These are phyloP conservation scores for Xylariaceae sp. DNA, from an alignment of 2,329 filamentous ascomycete species.

Conservation along the genomic window DNA sequence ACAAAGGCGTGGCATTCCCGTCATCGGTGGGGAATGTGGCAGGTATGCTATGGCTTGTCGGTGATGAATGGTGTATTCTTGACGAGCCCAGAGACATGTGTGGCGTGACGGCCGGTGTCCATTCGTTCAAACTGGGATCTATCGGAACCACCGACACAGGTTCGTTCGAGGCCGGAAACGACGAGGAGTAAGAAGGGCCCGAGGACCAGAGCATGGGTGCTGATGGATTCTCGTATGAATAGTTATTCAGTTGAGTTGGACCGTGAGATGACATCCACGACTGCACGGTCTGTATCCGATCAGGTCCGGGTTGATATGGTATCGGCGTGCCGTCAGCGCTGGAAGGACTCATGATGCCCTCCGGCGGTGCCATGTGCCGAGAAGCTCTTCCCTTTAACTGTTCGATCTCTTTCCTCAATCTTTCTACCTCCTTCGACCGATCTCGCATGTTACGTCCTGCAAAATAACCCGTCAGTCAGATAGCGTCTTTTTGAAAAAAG, in stretches of 20 bases:
- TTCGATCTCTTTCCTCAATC: conserved; percentile 31
- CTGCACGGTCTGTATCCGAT: conserved; percentile 22
- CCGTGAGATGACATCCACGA: conserved; percentile 25
- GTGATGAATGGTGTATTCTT: conserved; percentile 17
- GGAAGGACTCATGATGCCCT: conserved; percentile 25
- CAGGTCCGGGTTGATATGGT: conserved; percentile 14
- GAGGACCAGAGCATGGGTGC: conserved; percentile 25
- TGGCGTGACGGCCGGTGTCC: conserved; percentile 26
- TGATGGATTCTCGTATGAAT: conserved; percentile 25
- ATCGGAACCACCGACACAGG: conserved; percentile 24
- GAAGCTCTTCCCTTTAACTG: conserved; percentile 29
- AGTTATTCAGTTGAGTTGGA: conserved; percentile 24
- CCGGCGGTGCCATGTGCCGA: conserved; percentile 23
- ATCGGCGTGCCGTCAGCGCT: conserved; percentile 20
- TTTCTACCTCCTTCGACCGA: conserved; percentile 32
- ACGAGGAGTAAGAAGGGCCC: conserved; percentile 24
- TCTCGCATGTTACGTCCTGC: conserved; percentile 33
- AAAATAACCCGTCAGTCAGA: conserved; percentile 6
- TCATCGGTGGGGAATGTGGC: conserved; percentile 26
- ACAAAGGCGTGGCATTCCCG: conserved; percentile 27
- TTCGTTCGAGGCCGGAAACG: conserved; percentile 23
- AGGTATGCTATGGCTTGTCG: conserved; percentile 29
- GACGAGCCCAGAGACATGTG: conserved; percentile 20
- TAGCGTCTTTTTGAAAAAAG: background rate
- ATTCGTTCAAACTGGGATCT: conserved; percentile 17